phyloP scores from a whole-genome alignment of 2,329 filamentous ascomycete genomes.

The Trichoderma atroviride region DNA sequence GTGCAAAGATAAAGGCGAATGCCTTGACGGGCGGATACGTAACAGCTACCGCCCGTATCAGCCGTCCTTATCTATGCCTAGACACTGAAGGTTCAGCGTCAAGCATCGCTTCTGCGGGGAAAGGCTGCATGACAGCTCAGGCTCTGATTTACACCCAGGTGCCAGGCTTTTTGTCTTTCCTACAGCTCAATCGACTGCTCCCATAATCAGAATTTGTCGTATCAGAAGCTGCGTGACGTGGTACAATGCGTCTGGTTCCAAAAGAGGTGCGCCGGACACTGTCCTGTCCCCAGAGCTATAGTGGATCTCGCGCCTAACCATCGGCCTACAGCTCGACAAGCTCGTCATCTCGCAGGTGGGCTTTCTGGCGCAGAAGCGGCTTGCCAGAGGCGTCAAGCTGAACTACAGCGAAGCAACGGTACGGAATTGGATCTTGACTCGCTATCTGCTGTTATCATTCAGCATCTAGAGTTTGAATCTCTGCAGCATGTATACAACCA shows the following conservation, averaged over 20 bases:
- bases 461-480: neutral
- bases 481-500: neutral
- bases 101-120: neutral
- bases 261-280: slow-evolving; percentile 47
- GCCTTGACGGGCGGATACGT: neutral
- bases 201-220: neutral
- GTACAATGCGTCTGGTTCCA: slow-evolving; percentile 51
- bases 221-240: neutral
- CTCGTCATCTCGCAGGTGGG: slow-evolving; percentile 89
- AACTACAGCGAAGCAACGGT: slow-evolving; percentile 90
- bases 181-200: neutral
- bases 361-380: slow-evolving; percentile 80
- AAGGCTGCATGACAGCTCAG: neutral
- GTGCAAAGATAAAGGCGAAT: neutral
- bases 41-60: neutral
- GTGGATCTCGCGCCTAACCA: slow-evolving; percentile 5
- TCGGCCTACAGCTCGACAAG: slow-evolving; percentile 77
- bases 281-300: neutral
- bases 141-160: neutral
- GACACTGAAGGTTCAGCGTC: neutral
- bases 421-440: slow-evolving; percentile 31
- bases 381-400: slow-evolving; percentile 83
- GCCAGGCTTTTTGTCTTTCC: neutral
- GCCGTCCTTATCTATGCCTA: neutral
- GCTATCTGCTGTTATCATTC: neutral